These are phyloP conservation scores for Chrysosporium keratinophilum DNA, from an alignment of 2,329 filamentous ascomycete species.

Conservation along the genomic window DNA sequence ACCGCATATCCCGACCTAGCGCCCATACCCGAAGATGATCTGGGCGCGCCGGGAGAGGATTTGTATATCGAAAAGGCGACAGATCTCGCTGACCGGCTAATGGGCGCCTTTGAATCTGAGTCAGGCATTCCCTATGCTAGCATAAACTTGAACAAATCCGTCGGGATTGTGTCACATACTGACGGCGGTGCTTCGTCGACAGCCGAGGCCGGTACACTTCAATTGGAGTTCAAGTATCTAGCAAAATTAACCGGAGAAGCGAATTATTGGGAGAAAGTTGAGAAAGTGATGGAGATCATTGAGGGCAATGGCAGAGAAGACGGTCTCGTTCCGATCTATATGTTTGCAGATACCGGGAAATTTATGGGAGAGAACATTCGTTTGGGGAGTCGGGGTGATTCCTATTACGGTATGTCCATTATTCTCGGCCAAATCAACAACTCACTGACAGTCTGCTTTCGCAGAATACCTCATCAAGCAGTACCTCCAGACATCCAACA, in stretches of 20 bases:
- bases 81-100: constrained; percentile 76
- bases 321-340: constrained; percentile 83
- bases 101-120: constrained; percentile 76
- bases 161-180: constrained; percentile 69
- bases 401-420: constrained; percentile 61
- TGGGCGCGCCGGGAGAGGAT: constrained; percentile 67
- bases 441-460: constrained; percentile 13
- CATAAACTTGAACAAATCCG: constrained; percentile 68
- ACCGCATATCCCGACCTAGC: constrained; percentile 71
- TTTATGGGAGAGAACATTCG: constrained; percentile 82
- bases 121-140: constrained; percentile 86
- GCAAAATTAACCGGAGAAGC: constrained; percentile 88
- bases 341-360: constrained; percentile 64
- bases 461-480: constrained; percentile 94
- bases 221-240: constrained; percentile 95
- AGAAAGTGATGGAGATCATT: constrained; percentile 83
- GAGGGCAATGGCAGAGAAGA: constrained; percentile 70
- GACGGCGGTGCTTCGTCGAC: constrained; percentile 86
- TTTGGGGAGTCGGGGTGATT: constrained; percentile 86
- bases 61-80: constrained; percentile 92
- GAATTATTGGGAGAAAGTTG: constrained; percentile 82
- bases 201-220: constrained; percentile 81
- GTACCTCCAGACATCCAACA: constrained; percentile 81
- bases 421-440: neutral
- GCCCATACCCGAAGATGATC: constrained; percentile 59